Conservation (phyloP, 2,329 filamentous ascomycete species). For the Trichoderma breve region DNA sequence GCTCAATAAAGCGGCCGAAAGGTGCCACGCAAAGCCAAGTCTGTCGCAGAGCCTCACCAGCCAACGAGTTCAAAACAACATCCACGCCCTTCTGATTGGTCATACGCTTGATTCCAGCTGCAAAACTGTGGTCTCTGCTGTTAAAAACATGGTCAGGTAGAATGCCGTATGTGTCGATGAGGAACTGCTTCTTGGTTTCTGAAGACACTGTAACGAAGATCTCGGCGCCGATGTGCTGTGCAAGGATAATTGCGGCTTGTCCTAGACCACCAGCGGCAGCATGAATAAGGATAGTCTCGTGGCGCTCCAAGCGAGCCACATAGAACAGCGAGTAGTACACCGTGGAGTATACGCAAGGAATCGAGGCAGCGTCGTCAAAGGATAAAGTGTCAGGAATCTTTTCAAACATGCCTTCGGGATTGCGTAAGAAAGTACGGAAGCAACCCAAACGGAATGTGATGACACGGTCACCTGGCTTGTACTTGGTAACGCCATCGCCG, state of each 20-base stretch:
- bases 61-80: constrained; percentile 58
- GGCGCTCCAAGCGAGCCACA: neutral
- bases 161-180: neutral
- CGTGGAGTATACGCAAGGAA: neutral
- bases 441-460: neutral
- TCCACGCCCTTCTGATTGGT: constrained; percentile 56
- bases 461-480: neutral
- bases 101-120: neutral
- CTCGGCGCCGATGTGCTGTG: neutral
- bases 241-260: neutral
- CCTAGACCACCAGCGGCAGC: neutral
- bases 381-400: neutral
- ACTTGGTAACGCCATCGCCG: neutral
- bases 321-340: neutral
- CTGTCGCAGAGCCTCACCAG: constrained; percentile 42
- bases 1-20: constrained; percentile 47
- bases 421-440: neutral
- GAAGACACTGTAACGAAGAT: neutral
- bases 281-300: neutral
- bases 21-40: constrained; percentile 45
- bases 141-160: neutral
- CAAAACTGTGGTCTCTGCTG: neutral
- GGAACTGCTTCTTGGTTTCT: neutral
- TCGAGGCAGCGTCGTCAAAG: neutral
- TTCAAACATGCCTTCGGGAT: neutral